Percentiles rank a stretch among this genome's conserved stretches.
Conservation (phyloP, 345 rosid genomes). For the Angophora floribunda region DNA sequence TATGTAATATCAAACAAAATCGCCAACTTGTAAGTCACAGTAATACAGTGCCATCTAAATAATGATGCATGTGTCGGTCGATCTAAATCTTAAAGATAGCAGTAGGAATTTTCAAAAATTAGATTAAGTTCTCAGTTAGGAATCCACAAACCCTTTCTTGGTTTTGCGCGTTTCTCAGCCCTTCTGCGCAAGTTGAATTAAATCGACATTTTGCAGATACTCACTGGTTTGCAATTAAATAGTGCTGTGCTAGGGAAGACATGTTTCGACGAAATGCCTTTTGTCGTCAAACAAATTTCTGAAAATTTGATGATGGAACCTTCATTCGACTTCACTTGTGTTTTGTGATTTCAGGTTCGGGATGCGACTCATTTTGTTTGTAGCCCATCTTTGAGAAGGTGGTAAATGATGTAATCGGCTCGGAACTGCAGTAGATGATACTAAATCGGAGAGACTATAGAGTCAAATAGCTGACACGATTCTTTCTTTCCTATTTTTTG, state of each 20-base stretch:
- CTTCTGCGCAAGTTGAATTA: not conserved
- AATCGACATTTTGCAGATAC: not conserved
- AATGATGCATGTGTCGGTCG: not conserved
- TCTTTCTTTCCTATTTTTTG: not conserved
- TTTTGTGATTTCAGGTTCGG: not conserved
- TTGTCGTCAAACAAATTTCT: not conserved
- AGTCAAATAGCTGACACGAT: not conserved
- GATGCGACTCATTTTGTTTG: not conserved
- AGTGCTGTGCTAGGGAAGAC: not conserved
- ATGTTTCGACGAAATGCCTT: not conserved
- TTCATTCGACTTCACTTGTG: not conserved
- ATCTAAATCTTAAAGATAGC: not conserved
- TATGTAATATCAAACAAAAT: not conserved
- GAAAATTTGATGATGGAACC: not conserved
- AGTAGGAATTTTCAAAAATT: not conserved
- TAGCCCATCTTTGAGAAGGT: not conserved
- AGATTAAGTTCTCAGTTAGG: not conserved
- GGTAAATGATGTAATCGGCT: not conserved
- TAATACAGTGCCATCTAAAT: not conserved
- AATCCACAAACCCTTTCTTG: not conserved
- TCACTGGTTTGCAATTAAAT: not conserved
- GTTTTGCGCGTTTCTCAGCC: not conserved
- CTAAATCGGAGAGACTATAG: not conserved
- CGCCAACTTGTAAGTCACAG: not conserved
- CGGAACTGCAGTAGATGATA: not conserved